Evolutionary conservation across 176 grass and related monocot species (phyloP), one percentile per base, ranked within the genome.

Genomic region (Areca catechu): DNA sequence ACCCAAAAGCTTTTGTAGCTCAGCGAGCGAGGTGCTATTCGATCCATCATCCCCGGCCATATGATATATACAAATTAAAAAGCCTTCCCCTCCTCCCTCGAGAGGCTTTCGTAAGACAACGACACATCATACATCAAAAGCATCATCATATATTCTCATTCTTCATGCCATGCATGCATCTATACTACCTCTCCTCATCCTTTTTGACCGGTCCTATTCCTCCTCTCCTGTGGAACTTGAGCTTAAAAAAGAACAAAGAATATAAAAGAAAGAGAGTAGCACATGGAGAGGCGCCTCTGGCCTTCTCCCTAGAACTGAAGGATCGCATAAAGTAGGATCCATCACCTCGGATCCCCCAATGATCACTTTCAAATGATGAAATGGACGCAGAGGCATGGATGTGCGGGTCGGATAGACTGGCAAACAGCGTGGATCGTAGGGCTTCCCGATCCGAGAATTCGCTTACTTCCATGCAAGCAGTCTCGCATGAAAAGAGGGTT

Each of bases 391-490:
- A 30, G 29, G 16, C 21, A 17, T 49, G 43, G 34, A 43, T 43
- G 34, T 43, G 34, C 10, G 34, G 18, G 4, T 9, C 48, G 43
- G 60, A 22, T 22, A 14, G 30, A 49, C 34, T 63, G 16, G 37
- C 37, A 17, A 16, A 16, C 14, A 27, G 12, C 29, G 56, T 15
- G 24, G 56, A 22, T 49, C 21, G 60, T 53, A 66, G 50, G 24
- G 63, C 63, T 66, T 66, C 62, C 61, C 48, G 76, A 79, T 79
- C 76, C 76, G 54, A 79, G 76, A 79, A 72, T 60, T 79, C 62
- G 61, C 76, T 79, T 79, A 79, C 76, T 79, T 79, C 52, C 76
- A 79, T 73, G 76, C 76, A 79, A 53, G 50, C 61, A 58, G 16
- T 43, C 22, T 20, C 50, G 9, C 49, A 53, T 48, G 15, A 49